Evolutionary conservation across 371 early-diverging fungal species (phyloP), one percentile per base, ranked within the genome.

Genomic region (Mucor plumbeus): DNA sequence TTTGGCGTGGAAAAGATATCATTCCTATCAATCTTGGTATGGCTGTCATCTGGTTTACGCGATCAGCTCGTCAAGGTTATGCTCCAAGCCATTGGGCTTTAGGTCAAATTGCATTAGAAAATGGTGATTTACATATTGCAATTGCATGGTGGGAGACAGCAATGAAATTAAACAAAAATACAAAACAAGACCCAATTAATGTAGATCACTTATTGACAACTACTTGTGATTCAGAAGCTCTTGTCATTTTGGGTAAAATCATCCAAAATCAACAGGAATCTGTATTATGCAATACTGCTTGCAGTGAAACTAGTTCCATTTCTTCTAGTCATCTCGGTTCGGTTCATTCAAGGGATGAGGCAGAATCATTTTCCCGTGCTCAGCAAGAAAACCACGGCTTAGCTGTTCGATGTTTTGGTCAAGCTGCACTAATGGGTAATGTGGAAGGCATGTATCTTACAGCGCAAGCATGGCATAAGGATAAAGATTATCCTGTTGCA

Each of bases 401-500:
- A 31, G 80, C 80, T 14, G 59, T 68, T 1, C 68, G 55, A 2
- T 76, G 71, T 33, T 78, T 75, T 65, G 77, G 75, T 62, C 73
- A 72, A 31, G 83, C 83, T 10, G 79, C 83, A 15, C 40, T 39
- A 4, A 57, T 71, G 58, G 80, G 78, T 17, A 71, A 79, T 36
- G 71, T 79, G 44, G 73, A 79, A 63, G 77, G 77, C 21, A 79
- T 80, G 78, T 83, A 75, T 44, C 43, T 77, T 8, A 73, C 78
- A 19, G 83, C 72, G 9, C 63, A 78, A 63, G 55, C 72, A 13
- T 83, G 79, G 79, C 77, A 81, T 50, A 69, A 69, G n/a, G 72
- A 75, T 38, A 68, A 76, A 43, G 73, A 81, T 21, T 81, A 78
- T 61, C 70, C 75, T 9, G 68, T 73, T 43, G 81, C 81, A 35